Evolutionary conservation across 768 basidiomycete species (phyloP).

Genomic region (Galerina marginata): DNA sequence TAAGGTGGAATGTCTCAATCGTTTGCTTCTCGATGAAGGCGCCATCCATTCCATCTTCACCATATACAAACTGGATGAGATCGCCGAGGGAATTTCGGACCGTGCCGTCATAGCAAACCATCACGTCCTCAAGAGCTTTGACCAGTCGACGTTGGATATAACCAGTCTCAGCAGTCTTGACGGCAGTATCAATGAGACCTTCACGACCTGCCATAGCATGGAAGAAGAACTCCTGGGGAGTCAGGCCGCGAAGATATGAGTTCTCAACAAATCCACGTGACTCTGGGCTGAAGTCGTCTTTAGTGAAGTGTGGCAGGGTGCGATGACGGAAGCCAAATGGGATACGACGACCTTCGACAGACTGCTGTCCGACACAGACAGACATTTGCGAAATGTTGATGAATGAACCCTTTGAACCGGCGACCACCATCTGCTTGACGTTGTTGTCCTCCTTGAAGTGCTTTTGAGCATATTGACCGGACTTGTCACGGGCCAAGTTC

Average conservation of each 20-base stretch:
- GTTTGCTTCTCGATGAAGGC: conserved; percentile 96
- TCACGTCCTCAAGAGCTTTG: conserved; percentile 96
- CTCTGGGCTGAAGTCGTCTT: conserved; percentile 98
- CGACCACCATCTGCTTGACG: conserved; percentile 99
- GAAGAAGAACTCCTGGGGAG: conserved; percentile 99
- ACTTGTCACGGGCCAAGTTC: conserved; percentile 93
- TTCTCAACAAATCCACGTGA: conserved; percentile 99
- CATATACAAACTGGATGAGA: conserved; percentile 94
- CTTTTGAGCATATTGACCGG: conserved; percentile 96
- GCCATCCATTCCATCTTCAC: conserved; percentile 99
- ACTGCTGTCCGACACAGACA: conserved; percentile 97
- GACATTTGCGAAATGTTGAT: conserved; percentile 99
- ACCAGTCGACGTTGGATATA: conserved; percentile 98
- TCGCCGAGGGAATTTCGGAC: conserved; percentile 97
- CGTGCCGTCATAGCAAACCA: conserved; percentile 97
- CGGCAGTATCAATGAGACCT: conserved; percentile 98
- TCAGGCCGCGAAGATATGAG: conserved; percentile 94
- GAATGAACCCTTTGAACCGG: conserved; percentile 97
- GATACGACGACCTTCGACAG: conserved; percentile 97
- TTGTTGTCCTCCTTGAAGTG: conserved; percentile 99
- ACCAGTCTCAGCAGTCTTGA: conserved; percentile 99
- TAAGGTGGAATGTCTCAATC: conserved; percentile 87
- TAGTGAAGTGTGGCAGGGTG: conserved; percentile 95
- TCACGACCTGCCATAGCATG: conserved; percentile 99
- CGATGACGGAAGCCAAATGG: conserved; percentile 98